Conservation (phyloP, 2,329 filamentous ascomycete species). For the Cladophialophora immunda region DNA sequence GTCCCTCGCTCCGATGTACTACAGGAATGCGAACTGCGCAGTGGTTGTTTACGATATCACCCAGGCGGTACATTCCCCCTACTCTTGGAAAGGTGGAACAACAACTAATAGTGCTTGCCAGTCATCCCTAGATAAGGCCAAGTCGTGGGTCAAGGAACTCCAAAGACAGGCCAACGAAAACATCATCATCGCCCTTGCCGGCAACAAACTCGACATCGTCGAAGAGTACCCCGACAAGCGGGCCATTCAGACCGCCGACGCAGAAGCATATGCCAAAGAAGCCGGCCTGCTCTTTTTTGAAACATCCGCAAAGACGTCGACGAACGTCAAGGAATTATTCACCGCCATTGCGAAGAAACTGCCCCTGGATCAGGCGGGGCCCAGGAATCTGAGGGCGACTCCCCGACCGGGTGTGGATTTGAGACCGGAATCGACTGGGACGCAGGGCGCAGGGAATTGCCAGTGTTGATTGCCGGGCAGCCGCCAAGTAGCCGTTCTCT, state of each 20-base stretch:
- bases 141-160: slow-evolving; percentile 98
- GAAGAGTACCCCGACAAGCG: slow-evolving; percentile 95
- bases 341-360: slow-evolving; percentile 98
- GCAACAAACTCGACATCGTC: slow-evolving; percentile 97
- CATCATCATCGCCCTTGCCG: slow-evolving; percentile 97
- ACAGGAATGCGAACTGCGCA: slow-evolving; percentile 98
- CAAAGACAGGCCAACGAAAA: slow-evolving; percentile 99
- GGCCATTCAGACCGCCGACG: slow-evolving; percentile 86
- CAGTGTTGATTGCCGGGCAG: slow-evolving; percentile 63
- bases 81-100: not conserved
- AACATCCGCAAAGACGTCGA: slow-evolving; percentile 95
- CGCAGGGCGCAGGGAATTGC: slow-evolving; percentile 68
- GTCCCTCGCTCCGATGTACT: slow-evolving; percentile 99
- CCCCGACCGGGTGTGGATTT: slow-evolving; percentile 73
- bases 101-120: slow-evolving; percentile 51
- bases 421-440: slow-evolving; percentile 67
- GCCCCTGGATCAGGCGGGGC: slow-evolving; percentile 94
- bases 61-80: slow-evolving; percentile 78
- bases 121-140: slow-evolving; percentile 98
- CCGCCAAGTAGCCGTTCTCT: slow-evolving; percentile 1
- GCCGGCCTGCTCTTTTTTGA: slow-evolving; percentile 97
- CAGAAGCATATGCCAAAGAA: slow-evolving; percentile 93
- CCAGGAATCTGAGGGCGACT: slow-evolving; percentile 78
- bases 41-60: slow-evolving; percentile 99
- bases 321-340: slow-evolving; percentile 95